Base-by-base conservation (phyloP, 352 stramenopile genomes). In the Pilasporangium apinafurcum region DNA sequence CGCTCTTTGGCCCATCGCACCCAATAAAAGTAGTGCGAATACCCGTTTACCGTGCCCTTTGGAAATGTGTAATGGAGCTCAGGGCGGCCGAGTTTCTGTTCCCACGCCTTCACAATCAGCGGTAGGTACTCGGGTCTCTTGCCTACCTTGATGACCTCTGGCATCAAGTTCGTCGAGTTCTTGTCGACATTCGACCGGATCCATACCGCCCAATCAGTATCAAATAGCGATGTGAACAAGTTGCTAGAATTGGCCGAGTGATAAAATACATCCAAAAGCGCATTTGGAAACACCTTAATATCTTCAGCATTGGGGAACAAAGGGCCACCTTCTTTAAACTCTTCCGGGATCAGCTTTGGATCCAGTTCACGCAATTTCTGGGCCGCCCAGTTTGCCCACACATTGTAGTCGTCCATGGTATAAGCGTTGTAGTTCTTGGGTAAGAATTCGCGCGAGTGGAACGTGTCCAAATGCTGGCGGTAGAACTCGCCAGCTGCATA, bases 401-500 rank as follows among this genome's bases (percentile, higher is more conserved):
- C 36, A 32, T 72, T 64, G 52, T 88, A 91, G 44, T 87, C 74
- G 14, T 88, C 66, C 27, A 71, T 64, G 12, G 50, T 69, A 8
- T 62, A 48, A 16, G 65, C 37, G 8, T 62, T 44, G 9, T 50
- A 35, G 5, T 42, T 58, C 36, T 84, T 85, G 1, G 80, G 80
- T 21, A 90, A 21, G 30, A 90, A 80, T 3, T 90, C 57, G 2
- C 66, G 62, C 32, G 76, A 84, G 51, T 88, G 68, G 40, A 93
- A 93, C 30, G 76, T 90, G 42, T 93, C 81, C 16, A 86, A 59
- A 42, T 91, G 79, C 63, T 86, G 61, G 20, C 77, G 75, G 57
- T 89, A 91, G 44, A 93, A 91, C 44, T 93, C 73, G 9, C 81
- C 81, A 26, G 76, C 75, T 7, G 43, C 72, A 32, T 93, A 93